Percentiles rank a stretch among this genome's conserved stretches.
These are phyloP conservation scores for Boletus rex-veris DNA, from an alignment of 768 basidiomycete species.

Conservation along the genomic window DNA sequence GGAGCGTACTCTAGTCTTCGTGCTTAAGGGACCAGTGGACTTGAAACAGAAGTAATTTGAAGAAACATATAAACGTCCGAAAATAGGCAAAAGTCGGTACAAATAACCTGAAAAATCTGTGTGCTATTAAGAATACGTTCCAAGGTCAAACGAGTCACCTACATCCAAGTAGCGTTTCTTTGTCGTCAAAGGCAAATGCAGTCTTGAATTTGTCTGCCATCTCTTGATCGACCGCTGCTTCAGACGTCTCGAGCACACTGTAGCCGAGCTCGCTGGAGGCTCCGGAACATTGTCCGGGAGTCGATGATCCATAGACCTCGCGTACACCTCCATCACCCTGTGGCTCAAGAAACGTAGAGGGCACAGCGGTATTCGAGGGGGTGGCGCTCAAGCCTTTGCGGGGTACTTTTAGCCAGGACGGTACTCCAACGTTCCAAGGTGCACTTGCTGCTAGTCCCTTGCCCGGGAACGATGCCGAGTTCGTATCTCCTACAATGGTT, in stretches of 20 bases:
- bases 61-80: slow-evolving; percentile 87
- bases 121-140: slow-evolving; percentile 4
- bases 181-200: slow-evolving; percentile 85
- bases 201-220: slow-evolving; percentile 71
- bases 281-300: slow-evolving; percentile 22
- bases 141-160: slow-evolving; percentile 33
- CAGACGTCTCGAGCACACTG: slow-evolving; percentile 78
- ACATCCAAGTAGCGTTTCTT: slow-evolving; percentile 87
- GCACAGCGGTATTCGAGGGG: slow-evolving; percentile 25
- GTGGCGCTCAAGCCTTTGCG: slow-evolving; percentile 39
- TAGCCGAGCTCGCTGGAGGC: slow-evolving; percentile 61
- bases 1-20: slow-evolving; percentile 71
- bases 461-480: slow-evolving; percentile 36
- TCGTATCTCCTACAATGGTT: slow-evolving; percentile 47
- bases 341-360: slow-evolving; percentile 16
- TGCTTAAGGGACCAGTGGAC: slow-evolving; percentile 73
- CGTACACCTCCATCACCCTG: slow-evolving; percentile 41
- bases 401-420: slow-evolving; percentile 62
- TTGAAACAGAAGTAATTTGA: slow-evolving; percentile 93
- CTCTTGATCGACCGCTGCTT: slow-evolving; percentile 57
- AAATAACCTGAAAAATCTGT: slow-evolving; percentile 87
- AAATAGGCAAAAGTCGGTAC: slow-evolving; percentile 84
- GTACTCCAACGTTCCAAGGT: slow-evolving; percentile 64
- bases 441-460: slow-evolving; percentile 38
- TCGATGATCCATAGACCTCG: slow-evolving; percentile 48